Base-by-base conservation (phyloP, 75 land plant species). In the Picea glauca region DNA sequence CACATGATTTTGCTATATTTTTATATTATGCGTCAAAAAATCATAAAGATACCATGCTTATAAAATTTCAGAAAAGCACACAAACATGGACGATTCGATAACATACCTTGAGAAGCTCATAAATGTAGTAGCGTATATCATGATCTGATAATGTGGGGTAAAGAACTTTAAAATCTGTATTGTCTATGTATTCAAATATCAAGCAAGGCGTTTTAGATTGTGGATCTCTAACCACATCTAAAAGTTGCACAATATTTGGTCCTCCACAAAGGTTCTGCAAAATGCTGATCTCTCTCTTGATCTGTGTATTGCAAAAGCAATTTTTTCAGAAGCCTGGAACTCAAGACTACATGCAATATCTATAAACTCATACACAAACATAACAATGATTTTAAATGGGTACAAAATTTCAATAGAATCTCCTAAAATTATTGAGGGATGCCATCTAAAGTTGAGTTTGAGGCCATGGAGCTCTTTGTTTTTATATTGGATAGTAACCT, bases 181-280 rank as follows among this genome's bases (percentile, higher is more conserved):
- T 94, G 61, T 94, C 91, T 59, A 94, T 88, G 83, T 93, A 80
- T 83, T 94, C 98, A 89, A 93, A 94, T 18, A 94, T 82, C 15
- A 93, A 80, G 78, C 98, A 92, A 31, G 98, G 95, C 9, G 98
- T 93, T 84, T 94, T 94, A 40, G 98, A 94, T 67, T 94, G 91
- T 76, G 88, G 91, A 75, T 94, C 98, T 74, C 95, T 82, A 56
- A 94, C 96, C 58, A 93, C 91, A 83, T 94, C 95, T 79, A 91
- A 86, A 85, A 94, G 81, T 80, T 93, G 92, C 60, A 94, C 85
- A 78, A 94, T 88, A 74, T 94, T 94, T 23, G 95, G 95, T 9
- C 98, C 98, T 58, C 98, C 98, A 82, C 95, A 91, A 11, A 94
- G 88, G 72, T 94, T 93, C 78, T 94, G 98, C 13, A 94, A 78